Evolutionary conservation across 371 early-diverging fungal genomes (phyloP), one percentile per base, ranked within the genome.

Genomic region (Mortierella sp.): DNA sequence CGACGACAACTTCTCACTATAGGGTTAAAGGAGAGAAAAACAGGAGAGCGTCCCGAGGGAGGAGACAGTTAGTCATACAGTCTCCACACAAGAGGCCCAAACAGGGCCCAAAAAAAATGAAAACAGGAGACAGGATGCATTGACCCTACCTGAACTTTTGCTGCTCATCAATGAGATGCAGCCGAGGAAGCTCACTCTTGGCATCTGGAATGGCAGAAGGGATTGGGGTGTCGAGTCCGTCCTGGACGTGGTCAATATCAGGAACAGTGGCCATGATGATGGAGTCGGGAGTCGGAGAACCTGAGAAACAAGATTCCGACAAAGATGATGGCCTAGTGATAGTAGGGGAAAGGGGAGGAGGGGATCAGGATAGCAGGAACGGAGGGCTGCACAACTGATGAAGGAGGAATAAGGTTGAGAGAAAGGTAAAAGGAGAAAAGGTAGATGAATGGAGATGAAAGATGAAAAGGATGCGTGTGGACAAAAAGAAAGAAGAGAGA

Each of bases 111-210:
- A 11, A 12, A 29, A 46, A 15, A n/a, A 55, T 9, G 30, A 30
- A 26, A 26, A 47, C 9, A 23, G 23, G 16, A 26, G 18, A 21
- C 23, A 7, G 25, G 51, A 57, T 52, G 26, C 23, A 37, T 37
- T 37, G 37, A 9, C 37, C 3, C 43, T 90, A 93, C 94, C 94
- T 92, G 82, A 95, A 96, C 62, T 88, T 83, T 83, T 96, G 92
- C 50, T 90, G 61, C 68, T 95, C 94, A 81, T 96, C 90, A 68
- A 96, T 86, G 67, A 94, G 82, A 84, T 96, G 96, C 57, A 96
- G 87, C 6, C 94, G 90, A 60, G 88, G 83, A 61, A 86, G 85
- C 25, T 47, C 37, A 0, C 62, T 70, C 11, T 70, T 80, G 53
- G 83, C 83, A 18, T 77, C 45, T 29, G 73, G 64, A 2, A 59